These are phyloP conservation scores for Globisporangium splendens DNA, from an alignment of 352 stramenopile genomes.

Conservation along the genomic window DNA sequence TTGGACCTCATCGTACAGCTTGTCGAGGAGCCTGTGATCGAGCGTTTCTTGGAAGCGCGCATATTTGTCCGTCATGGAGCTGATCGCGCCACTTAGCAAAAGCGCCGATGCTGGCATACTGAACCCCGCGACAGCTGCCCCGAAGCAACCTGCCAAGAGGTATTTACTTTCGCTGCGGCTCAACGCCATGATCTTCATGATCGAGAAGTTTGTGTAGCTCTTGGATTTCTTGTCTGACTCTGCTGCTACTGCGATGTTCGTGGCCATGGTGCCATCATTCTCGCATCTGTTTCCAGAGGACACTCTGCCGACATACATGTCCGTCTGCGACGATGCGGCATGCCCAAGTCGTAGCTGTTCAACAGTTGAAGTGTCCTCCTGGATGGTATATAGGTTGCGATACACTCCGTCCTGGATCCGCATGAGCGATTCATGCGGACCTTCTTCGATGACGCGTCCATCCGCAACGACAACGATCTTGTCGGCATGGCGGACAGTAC, in stretches of 20 bases:
- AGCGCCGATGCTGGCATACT: conserved; percentile 20
- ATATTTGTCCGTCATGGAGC: conserved; percentile 27
- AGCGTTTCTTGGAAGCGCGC: conserved; percentile 16
- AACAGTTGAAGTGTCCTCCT: neutral
- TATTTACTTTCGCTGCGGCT: neutral
- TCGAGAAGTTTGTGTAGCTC: neutral
- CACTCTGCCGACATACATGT: neutral
- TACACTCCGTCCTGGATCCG: conserved; percentile 1
- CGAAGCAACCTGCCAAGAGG: conserved; percentile 6
- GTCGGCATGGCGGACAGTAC: conserved; percentile 22
- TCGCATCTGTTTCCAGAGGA: neutral
- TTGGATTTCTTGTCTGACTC: neutral
- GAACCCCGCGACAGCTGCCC: conserved; percentile 16
- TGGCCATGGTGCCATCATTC: neutral
- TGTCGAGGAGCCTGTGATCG: conserved; percentile 21
- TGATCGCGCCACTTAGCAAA: conserved; percentile 22
- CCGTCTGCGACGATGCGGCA: too few species aligned
- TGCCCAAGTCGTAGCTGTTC: neutral
- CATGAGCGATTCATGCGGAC: conserved; percentile 19
- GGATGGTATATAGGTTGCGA: conserved; percentile 3
- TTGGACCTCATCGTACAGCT: conserved; percentile 28
- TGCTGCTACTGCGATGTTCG: neutral
- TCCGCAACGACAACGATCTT: conserved; percentile 30
- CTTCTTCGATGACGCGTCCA: conserved; percentile 23
- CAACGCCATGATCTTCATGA: neutral